A percentile compares a stretch with the other conserved stretches of the same genome.
Conservation (phyloP, 2,329 filamentous ascomycete species). For the Apiospora malaysiana region DNA sequence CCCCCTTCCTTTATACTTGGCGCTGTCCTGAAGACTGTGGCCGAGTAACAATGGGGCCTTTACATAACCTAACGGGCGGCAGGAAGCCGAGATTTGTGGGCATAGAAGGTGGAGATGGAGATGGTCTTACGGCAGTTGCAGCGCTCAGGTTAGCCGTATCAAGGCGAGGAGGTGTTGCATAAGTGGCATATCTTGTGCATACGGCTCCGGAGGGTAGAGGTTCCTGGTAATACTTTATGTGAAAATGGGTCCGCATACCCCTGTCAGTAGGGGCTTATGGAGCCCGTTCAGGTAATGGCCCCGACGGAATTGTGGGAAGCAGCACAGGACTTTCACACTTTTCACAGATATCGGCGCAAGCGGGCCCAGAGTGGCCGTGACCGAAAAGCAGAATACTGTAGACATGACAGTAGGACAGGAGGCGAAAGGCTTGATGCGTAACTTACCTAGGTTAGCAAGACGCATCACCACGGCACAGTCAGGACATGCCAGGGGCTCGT, state of each 20-base stretch:
- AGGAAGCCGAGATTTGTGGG: neutral
- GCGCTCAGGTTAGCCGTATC: neutral
- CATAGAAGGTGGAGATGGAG: neutral
- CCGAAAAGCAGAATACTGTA: neutral
- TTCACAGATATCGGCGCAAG: neutral
- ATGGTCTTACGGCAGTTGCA: neutral
- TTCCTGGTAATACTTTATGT: too few relatives aligned
- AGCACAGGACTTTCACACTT: neutral
- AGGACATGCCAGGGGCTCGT: too few relatives aligned
- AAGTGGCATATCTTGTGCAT: neutral
- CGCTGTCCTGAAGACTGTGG: neutral
- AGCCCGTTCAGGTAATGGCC: neutral
- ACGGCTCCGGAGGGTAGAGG: neutral
- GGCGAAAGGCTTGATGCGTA: too few relatives aligned
- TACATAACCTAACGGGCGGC: constrained; percentile 4
- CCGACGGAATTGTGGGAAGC: neutral
- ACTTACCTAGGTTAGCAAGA: too few relatives aligned
- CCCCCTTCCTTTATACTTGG: neutral
- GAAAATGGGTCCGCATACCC: neutral
- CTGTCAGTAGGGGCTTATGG: neutral
- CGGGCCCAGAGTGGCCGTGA: neutral
- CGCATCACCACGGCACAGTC: too few relatives aligned
- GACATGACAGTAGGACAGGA: too few relatives aligned
- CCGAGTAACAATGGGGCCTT: neutral
- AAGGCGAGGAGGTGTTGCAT: neutral